phyloP scores from a whole-genome alignment of 768 basidiomycete species.

The Podaxis carcinomalis region DNA sequence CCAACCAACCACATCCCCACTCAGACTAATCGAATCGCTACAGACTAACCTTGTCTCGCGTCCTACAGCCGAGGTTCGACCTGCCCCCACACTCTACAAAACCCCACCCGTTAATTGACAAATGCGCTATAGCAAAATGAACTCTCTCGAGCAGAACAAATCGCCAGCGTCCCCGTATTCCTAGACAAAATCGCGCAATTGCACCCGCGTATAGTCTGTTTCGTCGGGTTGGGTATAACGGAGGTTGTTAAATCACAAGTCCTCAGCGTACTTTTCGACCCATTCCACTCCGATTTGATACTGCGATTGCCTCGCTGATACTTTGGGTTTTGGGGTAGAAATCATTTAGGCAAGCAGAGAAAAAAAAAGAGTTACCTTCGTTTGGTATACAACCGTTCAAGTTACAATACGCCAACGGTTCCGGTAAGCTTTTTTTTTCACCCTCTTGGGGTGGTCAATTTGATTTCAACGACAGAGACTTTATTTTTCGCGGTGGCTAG shows the following conservation, averaged over 20 bases:
- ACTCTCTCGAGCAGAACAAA: conserved; percentile 48
- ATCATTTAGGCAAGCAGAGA: neutral
- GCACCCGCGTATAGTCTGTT: conserved; percentile 67
- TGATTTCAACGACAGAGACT: conserved; percentile 37
- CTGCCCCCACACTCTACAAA: neutral
- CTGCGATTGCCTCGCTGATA: neutral
- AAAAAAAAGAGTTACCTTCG: conserved; percentile 15
- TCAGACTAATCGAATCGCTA: neutral
- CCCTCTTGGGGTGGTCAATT: neutral
- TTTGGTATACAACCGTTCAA: conserved; percentile 51
- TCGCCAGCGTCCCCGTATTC: conserved; percentile 49
- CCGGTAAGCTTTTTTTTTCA: conserved; percentile 4
- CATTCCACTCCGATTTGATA: neutral
- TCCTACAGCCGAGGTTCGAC: conserved; percentile 56
- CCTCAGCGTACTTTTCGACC: conserved; percentile 13
- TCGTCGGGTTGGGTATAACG: conserved; percentile 71
- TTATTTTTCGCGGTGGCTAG: conserved; percentile 74
- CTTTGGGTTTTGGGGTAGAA: too few relatives aligned
- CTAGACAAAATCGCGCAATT: conserved; percentile 53
- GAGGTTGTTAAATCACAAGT: conserved; percentile 28
- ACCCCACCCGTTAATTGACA: neutral
- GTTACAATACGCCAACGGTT: conserved; percentile 29
- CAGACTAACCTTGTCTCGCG: conserved; percentile 77
- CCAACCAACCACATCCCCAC: neutral
- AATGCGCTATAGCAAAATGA: conserved; percentile 42